Conservation (phyloP, 495 filamentous ascomycete species). For the Poronia punctata region DNA sequence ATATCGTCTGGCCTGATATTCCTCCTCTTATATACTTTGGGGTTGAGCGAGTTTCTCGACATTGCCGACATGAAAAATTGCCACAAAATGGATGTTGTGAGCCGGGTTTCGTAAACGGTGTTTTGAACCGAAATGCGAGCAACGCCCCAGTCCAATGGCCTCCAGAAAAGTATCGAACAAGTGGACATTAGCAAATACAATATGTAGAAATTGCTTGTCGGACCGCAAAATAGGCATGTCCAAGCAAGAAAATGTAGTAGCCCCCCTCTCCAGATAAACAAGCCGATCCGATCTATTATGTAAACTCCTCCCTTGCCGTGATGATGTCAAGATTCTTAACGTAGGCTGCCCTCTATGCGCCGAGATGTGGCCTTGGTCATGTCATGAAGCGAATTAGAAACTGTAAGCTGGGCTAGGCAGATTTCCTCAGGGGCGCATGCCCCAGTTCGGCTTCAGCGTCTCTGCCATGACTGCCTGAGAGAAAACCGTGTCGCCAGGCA, state of each 20-base stretch:
- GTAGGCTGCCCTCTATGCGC: constrained; percentile 3
- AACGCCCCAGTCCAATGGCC: background rate
- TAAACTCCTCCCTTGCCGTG: constrained; percentile 12
- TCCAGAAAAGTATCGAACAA: background rate
- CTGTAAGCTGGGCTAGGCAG: background rate
- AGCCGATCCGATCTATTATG: constrained; percentile 12
- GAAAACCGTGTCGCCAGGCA: constrained; percentile 78
- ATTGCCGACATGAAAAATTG: background rate
- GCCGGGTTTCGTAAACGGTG: constrained; percentile 4
- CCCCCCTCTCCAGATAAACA: too few species aligned
- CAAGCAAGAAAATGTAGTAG: too few species aligned
- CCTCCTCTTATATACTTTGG: constrained; percentile 4
- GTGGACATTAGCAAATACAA: constrained; percentile 11
- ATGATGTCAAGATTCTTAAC: constrained; percentile 6
- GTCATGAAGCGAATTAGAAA: constrained; percentile 10
- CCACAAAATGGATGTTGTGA: background rate
- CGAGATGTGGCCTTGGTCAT: constrained; percentile 7
- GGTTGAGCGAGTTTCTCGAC: constrained; percentile 1
- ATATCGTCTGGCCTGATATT: constrained; percentile 1
- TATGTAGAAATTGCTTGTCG: constrained; percentile 3
- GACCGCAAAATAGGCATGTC: background rate
- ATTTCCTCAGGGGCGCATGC: constrained; percentile 41
- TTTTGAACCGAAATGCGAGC: background rate
- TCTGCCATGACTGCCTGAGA: constrained; percentile 64
- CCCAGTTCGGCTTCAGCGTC: constrained; percentile 73